These are phyloP conservation scores for Aspergillus uvarum DNA, from an alignment of 2,329 filamentous ascomycete genomes.

Conservation along the genomic window DNA sequence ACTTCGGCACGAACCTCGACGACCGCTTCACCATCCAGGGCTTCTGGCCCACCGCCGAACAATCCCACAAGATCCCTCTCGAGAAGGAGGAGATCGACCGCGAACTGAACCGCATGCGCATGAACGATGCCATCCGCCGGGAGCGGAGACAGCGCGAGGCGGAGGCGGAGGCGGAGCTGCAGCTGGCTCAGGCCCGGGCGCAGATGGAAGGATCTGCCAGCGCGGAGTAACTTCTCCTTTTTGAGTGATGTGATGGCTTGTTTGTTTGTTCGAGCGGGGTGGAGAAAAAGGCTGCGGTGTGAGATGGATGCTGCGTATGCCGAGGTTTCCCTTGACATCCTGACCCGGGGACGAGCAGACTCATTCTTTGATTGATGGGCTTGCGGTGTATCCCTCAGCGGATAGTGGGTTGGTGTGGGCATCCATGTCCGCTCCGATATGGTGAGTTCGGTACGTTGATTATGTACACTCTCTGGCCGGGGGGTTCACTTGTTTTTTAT, in stretches of 20 bases:
- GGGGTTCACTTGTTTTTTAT: not conserved
- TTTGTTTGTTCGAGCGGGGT: not conserved
- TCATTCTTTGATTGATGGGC: no score
- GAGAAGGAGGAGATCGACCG: constrained; percentile 64
- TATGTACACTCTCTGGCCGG: constrained; percentile 17
- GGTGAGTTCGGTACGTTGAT: constrained; percentile 10
- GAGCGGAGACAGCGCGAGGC: constrained; percentile 47
- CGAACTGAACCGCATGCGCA: constrained; percentile 69
- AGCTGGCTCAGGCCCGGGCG: constrained; percentile 12
- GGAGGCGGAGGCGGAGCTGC: constrained; percentile 21
- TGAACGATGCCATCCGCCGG: constrained; percentile 51
- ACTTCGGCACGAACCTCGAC: constrained; percentile 98
- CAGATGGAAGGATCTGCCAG: constrained; percentile 12
- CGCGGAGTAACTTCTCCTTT: constrained; percentile 13
- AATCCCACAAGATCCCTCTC: constrained; percentile 54
- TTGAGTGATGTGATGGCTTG: no score
- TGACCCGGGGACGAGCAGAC: no score
- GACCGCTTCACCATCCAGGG: constrained; percentile 81
- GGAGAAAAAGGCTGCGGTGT: no score
- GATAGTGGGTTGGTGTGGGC: not conserved
- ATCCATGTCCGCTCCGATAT: no score
- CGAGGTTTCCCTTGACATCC: no score
- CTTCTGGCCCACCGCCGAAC: constrained; percentile 80
- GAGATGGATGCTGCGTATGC: no score
- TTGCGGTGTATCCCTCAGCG: no score